A percentile compares a stretch with the other conserved stretches of the same genome.
Evolutionary conservation across 164 flowering plant species (phyloP).

Genomic region (Warburgia ugandensis): DNA sequence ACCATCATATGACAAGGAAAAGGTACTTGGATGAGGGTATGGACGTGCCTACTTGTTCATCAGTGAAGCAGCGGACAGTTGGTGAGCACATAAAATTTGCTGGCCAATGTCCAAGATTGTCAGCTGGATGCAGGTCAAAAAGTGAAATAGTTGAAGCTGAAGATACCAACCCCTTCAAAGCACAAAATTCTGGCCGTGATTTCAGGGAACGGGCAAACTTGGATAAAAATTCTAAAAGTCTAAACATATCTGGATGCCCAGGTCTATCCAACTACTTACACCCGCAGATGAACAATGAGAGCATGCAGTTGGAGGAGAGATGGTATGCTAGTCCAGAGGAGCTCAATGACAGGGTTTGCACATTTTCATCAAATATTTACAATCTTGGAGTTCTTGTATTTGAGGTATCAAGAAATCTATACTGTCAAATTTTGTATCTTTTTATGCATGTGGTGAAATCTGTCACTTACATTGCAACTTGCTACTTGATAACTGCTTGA

Average conservation of each 20-base stretch:
- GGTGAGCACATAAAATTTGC: slow-evolving; percentile 17
- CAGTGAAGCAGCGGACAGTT: slow-evolving; percentile 44
- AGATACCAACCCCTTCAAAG: slow-evolving; percentile 7
- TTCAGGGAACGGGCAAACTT: slow-evolving; percentile 6
- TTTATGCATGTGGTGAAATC: too few species aligned
- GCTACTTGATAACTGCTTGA: too few species aligned
- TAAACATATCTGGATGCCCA: slow-evolving; percentile 14
- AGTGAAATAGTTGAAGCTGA: slow-evolving; percentile 14
- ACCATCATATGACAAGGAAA: slow-evolving; percentile 25
- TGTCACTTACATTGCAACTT: too few species aligned
- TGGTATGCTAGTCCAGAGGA: slow-evolving; percentile 89
- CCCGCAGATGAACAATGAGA: slow-evolving; percentile 18
- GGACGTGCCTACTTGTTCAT: slow-evolving; percentile 12
- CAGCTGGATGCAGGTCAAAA: slow-evolving; percentile 22
- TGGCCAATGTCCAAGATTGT: slow-evolving; percentile 28
- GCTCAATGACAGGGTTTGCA: slow-evolving; percentile 29
- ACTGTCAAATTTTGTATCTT: too few species aligned
- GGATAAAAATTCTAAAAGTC: slow-evolving; percentile 12
- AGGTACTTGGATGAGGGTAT: slow-evolving; percentile 25
- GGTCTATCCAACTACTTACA: slow-evolving; percentile 12
- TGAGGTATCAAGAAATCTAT: slow-evolving; percentile 49
- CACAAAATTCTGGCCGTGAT: slow-evolving; percentile 18
- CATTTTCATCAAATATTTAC: slow-evolving; percentile 65
- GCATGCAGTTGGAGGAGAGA: slow-evolving; percentile 50
- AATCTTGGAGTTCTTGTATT: slow-evolving; percentile 86